Conservation (phyloP, 345 rosid species). For the Eucalyptus cladocalyx region DNA sequence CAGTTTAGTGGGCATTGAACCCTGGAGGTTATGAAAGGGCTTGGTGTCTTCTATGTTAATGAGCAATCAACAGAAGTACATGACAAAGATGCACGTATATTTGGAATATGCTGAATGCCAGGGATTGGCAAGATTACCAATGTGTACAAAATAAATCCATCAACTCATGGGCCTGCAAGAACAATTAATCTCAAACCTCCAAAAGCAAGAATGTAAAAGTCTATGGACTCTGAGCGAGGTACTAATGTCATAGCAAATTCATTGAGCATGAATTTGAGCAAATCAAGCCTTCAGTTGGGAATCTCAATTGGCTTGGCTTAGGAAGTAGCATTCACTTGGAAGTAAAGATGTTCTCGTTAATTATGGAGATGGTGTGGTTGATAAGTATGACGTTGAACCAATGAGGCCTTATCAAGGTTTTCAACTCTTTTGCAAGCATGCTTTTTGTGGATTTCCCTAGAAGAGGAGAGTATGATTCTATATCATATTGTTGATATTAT, state of each 20-base stretch:
- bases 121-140: not conserved
- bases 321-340: not conserved
- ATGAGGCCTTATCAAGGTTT: not conserved
- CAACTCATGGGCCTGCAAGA: not conserved
- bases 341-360: not conserved
- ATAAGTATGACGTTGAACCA: not conserved
- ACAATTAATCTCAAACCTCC: not conserved
- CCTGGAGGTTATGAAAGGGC: not conserved
- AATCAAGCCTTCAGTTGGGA: not conserved
- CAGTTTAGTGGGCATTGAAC: not conserved
- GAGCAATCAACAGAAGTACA: not conserved
- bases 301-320: not conserved
- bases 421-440: not conserved
- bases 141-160: not conserved
- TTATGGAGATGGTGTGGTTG: not conserved
- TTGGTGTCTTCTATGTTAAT: not conserved
- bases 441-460: not conserved
- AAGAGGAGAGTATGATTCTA: not conserved
- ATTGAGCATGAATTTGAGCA: not conserved
- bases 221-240: not conserved
- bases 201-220: not conserved
- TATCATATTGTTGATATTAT: not conserved
- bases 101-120: not conserved
- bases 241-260: not conserved
- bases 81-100: not conserved